Evolutionary conservation across 192 early-diverging fungal species (phyloP).

Genomic region (Coemansia asiatica): DNA sequence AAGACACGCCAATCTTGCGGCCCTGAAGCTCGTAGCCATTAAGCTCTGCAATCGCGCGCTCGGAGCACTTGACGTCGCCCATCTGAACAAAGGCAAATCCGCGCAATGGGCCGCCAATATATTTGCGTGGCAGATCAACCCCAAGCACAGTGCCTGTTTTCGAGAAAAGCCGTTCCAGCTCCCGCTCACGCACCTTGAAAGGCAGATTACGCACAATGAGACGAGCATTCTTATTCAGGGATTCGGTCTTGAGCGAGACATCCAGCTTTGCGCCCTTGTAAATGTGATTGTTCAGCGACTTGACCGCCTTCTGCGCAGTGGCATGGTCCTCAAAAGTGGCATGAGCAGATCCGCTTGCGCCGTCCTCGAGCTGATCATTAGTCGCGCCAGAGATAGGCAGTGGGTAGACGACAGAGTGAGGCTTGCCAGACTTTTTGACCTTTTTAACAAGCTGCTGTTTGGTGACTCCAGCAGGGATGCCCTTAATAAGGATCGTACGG

Average conservation of each 20-base stretch:
- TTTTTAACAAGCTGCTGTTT: conserved; percentile 80
- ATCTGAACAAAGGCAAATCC: conserved; percentile 95
- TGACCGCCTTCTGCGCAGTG: conserved; percentile 57
- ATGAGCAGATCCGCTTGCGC: conserved; percentile 40
- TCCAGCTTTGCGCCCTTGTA: conserved; percentile 70
- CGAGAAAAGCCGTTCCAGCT: conserved; percentile 67
- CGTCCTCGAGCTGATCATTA: conserved; percentile 48
- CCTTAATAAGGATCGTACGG: conserved; percentile 48
- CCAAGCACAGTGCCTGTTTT: conserved; percentile 69
- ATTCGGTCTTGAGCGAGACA: conserved; percentile 52
- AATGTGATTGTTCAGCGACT: conserved; percentile 67
- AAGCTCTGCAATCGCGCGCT: conserved; percentile 67
- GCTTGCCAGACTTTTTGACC: conserved; percentile 51
- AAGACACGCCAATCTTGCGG: conserved; percentile 79
- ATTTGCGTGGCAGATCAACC: conserved; percentile 73
- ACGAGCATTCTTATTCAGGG: conserved; percentile 64
- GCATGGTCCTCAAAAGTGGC: conserved; percentile 44
- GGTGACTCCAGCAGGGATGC: conserved; percentile 62
- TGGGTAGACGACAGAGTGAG: conserved; percentile 68
- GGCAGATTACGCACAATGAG: conserved; percentile 88
- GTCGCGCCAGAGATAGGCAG: conserved; percentile 39
- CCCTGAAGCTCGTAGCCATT: conserved; percentile 71
- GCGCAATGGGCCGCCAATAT: conserved; percentile 67
- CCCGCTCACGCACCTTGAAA: conserved; percentile 66
- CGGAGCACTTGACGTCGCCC: conserved; percentile 67